Percentiles rank a stretch among this genome's conserved stretches.
phyloP scores from a whole-genome alignment of 768 basidiomycete species.

The Naganishia kalamii region DNA sequence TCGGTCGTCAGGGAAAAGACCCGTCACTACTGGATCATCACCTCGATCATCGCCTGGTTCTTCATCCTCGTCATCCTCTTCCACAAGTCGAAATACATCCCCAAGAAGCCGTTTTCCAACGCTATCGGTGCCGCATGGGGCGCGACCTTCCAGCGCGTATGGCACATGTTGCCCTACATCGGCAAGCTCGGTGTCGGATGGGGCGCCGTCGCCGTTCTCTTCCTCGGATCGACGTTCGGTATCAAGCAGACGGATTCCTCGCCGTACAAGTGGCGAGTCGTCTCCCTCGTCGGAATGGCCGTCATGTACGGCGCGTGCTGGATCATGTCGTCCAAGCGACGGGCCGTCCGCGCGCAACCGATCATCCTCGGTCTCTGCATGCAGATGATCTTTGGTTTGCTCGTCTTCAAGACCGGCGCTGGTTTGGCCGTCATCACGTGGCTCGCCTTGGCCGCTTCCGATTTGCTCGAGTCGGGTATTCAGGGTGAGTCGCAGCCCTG shows the following conservation, averaged over 20 bases:
- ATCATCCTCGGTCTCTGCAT: slow-evolving; percentile 77
- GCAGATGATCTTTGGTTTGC: slow-evolving; percentile 79
- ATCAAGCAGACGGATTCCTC: slow-evolving; percentile 19
- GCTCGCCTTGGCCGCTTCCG: slow-evolving; percentile 69
- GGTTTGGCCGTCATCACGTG: slow-evolving; percentile 71
- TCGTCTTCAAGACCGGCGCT: slow-evolving; percentile 76
- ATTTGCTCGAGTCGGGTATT: slow-evolving; percentile 64
- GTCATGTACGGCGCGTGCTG: slow-evolving; percentile 29
- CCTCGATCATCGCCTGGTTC: slow-evolving; percentile 25
- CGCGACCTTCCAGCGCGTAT: neutral
- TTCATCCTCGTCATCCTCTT: slow-evolving; percentile 25
- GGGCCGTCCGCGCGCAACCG: slow-evolving; percentile 48
- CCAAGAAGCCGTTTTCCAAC: slow-evolving; percentile 20
- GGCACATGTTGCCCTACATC: slow-evolving; percentile 21
- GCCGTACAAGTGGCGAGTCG: slow-evolving; percentile 27
- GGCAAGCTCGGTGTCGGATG: slow-evolving; percentile 19
- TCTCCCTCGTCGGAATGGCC: slow-evolving; percentile 25
- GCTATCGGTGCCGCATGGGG: slow-evolving; percentile 15
- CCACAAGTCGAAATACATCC: slow-evolving; percentile 23
- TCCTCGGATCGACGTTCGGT: slow-evolving; percentile 23
- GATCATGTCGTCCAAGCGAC: slow-evolving; percentile 23
- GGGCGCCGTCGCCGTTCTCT: slow-evolving; percentile 17
- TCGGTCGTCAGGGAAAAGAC: slow-evolving; percentile 18
- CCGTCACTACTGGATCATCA: slow-evolving; percentile 26
- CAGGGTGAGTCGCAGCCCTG: slow-evolving; percentile 49